Evolutionary conservation across 2,329 filamentous ascomycete species (phyloP), one percentile per base, ranked within the genome.

Genomic region (Fusarium verrucosum): DNA sequence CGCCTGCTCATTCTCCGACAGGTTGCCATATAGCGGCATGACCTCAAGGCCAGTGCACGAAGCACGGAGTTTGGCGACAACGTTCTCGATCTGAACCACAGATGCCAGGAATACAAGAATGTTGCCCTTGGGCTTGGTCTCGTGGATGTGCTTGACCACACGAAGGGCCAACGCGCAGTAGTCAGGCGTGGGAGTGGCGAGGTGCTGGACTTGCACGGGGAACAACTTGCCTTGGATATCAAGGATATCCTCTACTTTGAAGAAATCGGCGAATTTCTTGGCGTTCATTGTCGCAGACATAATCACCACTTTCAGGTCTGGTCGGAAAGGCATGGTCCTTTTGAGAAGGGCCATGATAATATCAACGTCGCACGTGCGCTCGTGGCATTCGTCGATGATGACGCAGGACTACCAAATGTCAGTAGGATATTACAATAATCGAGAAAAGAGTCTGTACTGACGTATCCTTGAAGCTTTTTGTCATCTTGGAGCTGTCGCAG

Each of bases 351-450:
- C 92, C 58, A 97, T 85, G 9, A 97, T 78, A 54, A 99, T 94
- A 76, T 99, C 95, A 0, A 94, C 97, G 50, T 92, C 88, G 1
- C 98, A 85, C 0, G 92, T 97, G 68, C 95, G 85, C 75, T 99
- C 95, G 85, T 99, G 95, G 1, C 95, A 95, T 76, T 99, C 95
- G 74, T 99, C 95, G 54, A 99, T 94, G 89, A 99, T 97, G 63
- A 99, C n/a, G n/a, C n/a, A n/a, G n/a, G n/a, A n/a, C n/a, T n/a
- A n/a, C n/a, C n/a, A n/a, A n/a, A n/a, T n/a, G n/a, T n/a, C n/a
- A n/a, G n/a, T n/a, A n/a, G n/a, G n/a, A n/a, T n/a, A n/a, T n/a
- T n/a, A n/a, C n/a, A n/a, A n/a, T n/a, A n/a, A n/a, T n/a, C n/a
- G n/a, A n/a, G n/a, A n/a, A n/a, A n/a, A n/a, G n/a, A n/a, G n/a